Evolutionary conservation across 371 early-diverging fungal species (phyloP).

Genomic region (Rhizopus microsporus): DNA sequence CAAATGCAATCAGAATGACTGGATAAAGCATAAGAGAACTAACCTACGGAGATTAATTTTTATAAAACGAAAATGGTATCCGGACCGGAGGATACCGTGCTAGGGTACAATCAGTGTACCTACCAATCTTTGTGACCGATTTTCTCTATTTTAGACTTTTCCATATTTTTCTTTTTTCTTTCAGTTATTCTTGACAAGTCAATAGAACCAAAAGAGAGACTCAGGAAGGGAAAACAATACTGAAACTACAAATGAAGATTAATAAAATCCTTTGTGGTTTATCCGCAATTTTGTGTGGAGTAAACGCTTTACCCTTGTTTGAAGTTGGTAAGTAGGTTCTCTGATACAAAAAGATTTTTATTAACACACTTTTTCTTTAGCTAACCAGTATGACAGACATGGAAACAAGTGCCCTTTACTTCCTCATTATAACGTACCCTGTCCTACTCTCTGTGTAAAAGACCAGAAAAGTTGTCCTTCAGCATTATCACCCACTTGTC

Average conservation of each 20-base stretch:
- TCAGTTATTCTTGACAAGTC: neutral
- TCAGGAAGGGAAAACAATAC: neutral
- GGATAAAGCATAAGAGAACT: too few species aligned
- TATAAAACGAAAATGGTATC: too few species aligned
- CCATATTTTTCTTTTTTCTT: conserved; percentile 7
- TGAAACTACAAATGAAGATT: conserved; percentile 17
- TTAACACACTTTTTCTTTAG: conserved; percentile 23
- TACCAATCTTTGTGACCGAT: neutral
- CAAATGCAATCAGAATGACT: too few species aligned
- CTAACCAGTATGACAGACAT: conserved; percentile 51
- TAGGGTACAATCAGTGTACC: neutral
- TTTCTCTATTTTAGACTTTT: conserved; percentile 5
- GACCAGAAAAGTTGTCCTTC: conserved; percentile 42
- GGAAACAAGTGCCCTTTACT: conserved; percentile 54
- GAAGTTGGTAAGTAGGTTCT: conserved; percentile 25
- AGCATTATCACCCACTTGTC: conserved; percentile 43
- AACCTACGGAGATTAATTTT: too few species aligned
- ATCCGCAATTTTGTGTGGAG: conserved; percentile 16
- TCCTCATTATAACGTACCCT: conserved; percentile 37
- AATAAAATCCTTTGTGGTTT: conserved; percentile 23
- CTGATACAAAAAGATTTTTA: neutral
- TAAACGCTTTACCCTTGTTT: conserved; percentile 33
- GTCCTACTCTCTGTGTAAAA: conserved; percentile 57
- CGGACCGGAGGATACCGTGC: too few species aligned
- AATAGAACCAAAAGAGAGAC: conserved; percentile 3